Evolutionary conservation across 768 basidiomycete genomes (phyloP), one percentile per base, ranked within the genome.

Genomic region (Rhizopogon sp.): DNA sequence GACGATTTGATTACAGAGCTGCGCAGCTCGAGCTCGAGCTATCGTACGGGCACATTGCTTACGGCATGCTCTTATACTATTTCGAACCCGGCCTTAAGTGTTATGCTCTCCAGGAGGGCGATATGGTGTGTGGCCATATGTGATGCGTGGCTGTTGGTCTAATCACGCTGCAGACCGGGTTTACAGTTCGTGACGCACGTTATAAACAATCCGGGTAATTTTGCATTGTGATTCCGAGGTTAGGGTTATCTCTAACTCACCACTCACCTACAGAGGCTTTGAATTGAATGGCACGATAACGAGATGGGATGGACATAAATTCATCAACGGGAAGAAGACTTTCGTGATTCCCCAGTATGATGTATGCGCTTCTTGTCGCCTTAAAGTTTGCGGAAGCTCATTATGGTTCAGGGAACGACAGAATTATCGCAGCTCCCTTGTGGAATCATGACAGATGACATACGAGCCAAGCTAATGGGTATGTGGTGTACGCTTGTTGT

Each of bases 21-120:
- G 47, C 60, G 17, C 42, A 53, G 20, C 50, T 64, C 13, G 52
- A 45, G 41, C 53, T 63, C 17, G 47, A 55, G n/a, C 42, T 51
- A 16, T 50, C 53, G 8, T 59, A 60, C 39, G 62, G 59, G 7
- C 54, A 62, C 10, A 49, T 63, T 16, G 53, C 64, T 25, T 63
- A 41, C 33, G 62, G 60, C 22, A 50, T 60, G 11, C 57, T 59
- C 35, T 13, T n/a, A 11, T 54, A 59, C 33, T 59, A 59, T 39
- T 58, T 59, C 29, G 16, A 59, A 16, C 44, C 14, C 29, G 46
- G n/a, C 13, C 4, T 1, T 3, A 58, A 46, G 28, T 59, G 45
- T 25, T 43, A 58, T n/a, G 37, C 31, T 10, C 5, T 6, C 7
- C 16, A 46, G 4, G 11, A 28, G 1, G 22, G 13, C 6, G 43